Evolutionary conservation across 108 stramenopile species (phyloP).

Genomic region (Aurantiochytrium sp.): DNA sequence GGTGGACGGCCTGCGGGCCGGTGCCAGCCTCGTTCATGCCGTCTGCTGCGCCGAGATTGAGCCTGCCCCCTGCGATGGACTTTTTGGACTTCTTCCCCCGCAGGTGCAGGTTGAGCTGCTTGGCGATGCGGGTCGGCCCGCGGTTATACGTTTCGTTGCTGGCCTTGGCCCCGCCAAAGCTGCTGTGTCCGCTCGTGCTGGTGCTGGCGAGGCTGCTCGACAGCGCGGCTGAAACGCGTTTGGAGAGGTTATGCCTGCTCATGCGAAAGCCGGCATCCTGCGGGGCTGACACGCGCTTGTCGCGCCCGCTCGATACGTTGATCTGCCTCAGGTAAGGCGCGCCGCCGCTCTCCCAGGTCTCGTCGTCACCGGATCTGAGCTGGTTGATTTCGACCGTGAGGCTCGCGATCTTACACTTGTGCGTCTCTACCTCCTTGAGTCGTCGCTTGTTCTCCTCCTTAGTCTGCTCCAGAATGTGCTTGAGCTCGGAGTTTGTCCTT

Average conservation of each 20-base stretch:
- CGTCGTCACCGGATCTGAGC: slow-evolving; percentile 5
- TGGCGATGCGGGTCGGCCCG: neutral
- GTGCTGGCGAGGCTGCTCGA: neutral
- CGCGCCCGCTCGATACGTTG: too few relatives aligned
- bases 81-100: neutral
- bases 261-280: neutral
- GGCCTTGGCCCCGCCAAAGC: neutral
- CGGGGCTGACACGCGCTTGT: neutral
- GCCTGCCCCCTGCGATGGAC: neutral
- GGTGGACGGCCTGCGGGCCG: neutral
- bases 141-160: neutral
- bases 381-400: slow-evolving; percentile 14
- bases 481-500: slow-evolving; percentile 1
- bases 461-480: neutral
- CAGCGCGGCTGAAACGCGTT: neutral
- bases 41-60: neutral
- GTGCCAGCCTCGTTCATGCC: neutral
- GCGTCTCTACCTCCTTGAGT: neutral
- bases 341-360: neutral
- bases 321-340: neutral
- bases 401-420: neutral
- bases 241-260: neutral
- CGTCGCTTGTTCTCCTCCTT: neutral
- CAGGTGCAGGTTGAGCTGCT: neutral
- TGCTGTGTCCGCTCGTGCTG: neutral